phyloP scores from a whole-genome alignment of 306 rosid species.

The Vigna radiata region DNA sequence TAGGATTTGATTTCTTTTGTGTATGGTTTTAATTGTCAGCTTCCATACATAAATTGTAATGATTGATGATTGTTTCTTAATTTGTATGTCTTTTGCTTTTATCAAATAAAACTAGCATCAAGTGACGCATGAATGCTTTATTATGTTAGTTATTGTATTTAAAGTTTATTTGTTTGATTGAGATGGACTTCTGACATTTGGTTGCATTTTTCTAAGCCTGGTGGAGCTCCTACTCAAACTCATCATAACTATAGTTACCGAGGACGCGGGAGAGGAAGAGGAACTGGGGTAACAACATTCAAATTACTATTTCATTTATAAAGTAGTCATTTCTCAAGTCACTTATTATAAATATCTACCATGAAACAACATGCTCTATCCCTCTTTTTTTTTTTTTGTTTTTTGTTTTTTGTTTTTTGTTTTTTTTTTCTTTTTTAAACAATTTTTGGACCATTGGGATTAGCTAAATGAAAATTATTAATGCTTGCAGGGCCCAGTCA shows the following conservation, averaged over 20 bases:
- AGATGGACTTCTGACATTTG: slow-evolving; percentile 38
- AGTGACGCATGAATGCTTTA: neutral
- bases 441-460: too few relatives aligned
- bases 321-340: neutral
- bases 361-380: neutral
- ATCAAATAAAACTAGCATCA: slow-evolving; percentile 8
- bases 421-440: too few relatives aligned
- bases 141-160: neutral
- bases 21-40: slow-evolving; percentile 27
- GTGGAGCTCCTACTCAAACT: slow-evolving; percentile 59
- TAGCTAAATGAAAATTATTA: neutral
- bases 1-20: slow-evolving; percentile 25
- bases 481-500: slow-evolving; percentile 54
- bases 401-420: too few relatives aligned
- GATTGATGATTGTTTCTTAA: slow-evolving; percentile 26
- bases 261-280: slow-evolving; percentile 85
- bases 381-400: too few relatives aligned
- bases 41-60: slow-evolving; percentile 18
- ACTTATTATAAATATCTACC: neutral
- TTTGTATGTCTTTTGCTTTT: slow-evolving; percentile 15
- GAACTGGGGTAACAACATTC: slow-evolving; percentile 68
- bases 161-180: neutral
- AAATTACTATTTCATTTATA: slow-evolving; percentile 19
- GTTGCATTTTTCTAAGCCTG: slow-evolving; percentile 58
- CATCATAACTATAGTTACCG: slow-evolving; percentile 63